These are phyloP conservation scores for Beauveria caledonica DNA, from an alignment of 2,329 filamentous ascomycete species.

Conservation along the genomic window DNA sequence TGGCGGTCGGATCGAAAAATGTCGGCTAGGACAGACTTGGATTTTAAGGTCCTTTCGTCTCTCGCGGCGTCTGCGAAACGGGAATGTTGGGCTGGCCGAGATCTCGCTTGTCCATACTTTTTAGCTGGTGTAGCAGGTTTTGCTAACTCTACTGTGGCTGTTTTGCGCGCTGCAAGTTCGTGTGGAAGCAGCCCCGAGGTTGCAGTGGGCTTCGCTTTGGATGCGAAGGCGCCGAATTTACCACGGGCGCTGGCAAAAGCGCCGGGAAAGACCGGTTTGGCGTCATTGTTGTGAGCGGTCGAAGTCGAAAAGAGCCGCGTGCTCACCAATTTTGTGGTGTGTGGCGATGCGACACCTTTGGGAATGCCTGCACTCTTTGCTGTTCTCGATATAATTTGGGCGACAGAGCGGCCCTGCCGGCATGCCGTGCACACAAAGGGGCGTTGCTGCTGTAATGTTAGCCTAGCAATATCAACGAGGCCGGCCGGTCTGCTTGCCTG, in stretches of 20 bases:
- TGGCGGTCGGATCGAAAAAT: slow-evolving; percentile 18
- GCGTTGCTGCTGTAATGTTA: slow-evolving; percentile 14
- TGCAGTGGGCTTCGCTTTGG: slow-evolving; percentile 13
- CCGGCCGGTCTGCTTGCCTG: slow-evolving; percentile 24
- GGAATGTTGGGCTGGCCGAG: slow-evolving; percentile 4
- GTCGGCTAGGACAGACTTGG: slow-evolving; percentile 24
- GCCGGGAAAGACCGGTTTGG: slow-evolving; percentile 18
- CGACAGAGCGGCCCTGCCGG: neutral
- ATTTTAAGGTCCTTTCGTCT: slow-evolving; percentile 11
- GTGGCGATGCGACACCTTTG: neutral
- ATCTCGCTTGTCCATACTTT: neutral
- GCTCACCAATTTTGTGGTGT: neutral
- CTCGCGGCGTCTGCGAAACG: neutral
- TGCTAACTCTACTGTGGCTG: slow-evolving; percentile 6
- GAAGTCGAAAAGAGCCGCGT: slow-evolving; percentile 20
- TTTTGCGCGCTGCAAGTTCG: slow-evolving; percentile 28
- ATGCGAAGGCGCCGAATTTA: slow-evolving; percentile 18
- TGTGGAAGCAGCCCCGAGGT: slow-evolving; percentile 28
- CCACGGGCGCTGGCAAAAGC: slow-evolving; percentile 16
- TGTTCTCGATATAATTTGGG: neutral
- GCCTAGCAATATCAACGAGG: neutral
- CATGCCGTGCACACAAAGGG: slow-evolving; percentile 31
- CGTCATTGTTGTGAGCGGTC: slow-evolving; percentile 15
- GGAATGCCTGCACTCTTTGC: neutral
- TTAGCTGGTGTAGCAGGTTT: slow-evolving; percentile 15